phyloP scores from a whole-genome alignment of 2,329 filamentous ascomycete species.

The Hymenoscyphus scutula region DNA sequence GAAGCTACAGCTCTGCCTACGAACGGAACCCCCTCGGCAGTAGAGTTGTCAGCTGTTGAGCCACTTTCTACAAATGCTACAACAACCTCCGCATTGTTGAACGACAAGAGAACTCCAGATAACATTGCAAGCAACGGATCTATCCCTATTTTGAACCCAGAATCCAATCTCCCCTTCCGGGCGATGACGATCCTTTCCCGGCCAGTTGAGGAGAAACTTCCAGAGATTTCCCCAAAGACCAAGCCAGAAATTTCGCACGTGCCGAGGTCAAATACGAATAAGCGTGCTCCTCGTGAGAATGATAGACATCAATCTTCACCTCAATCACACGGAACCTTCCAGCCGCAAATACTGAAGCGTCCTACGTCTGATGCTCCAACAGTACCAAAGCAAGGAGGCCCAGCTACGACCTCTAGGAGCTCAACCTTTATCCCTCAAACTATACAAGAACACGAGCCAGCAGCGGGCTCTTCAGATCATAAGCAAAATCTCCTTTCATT shows the following conservation, averaged over 20 bases:
- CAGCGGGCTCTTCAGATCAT: slow-evolving; percentile 42
- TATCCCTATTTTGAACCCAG: slow-evolving; percentile 28
- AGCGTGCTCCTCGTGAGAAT: slow-evolving; percentile 2
- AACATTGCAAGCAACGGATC: slow-evolving; percentile 16
- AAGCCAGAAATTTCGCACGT: background rate
- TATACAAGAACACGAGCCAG: slow-evolving; percentile 38
- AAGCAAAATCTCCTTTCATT: slow-evolving; percentile 43
- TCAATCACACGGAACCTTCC: slow-evolving; percentile 43
- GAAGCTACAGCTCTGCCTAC: slow-evolving; percentile 28
- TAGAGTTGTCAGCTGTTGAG: slow-evolving; percentile 36
- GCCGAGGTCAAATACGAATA: slow-evolving; percentile 16
- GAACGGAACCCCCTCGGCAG: slow-evolving; percentile 31
- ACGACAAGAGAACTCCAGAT: slow-evolving; percentile 25
- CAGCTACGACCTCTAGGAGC: background rate
- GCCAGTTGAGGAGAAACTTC: slow-evolving; percentile 20
- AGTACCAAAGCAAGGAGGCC: slow-evolving; percentile 25
- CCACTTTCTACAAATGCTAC: slow-evolving; percentile 26
- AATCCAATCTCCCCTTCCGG: slow-evolving; percentile 31
- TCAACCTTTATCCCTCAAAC: slow-evolving; percentile 23
- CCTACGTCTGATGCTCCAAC: slow-evolving; percentile 41
- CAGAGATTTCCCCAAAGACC: slow-evolving; percentile 16
- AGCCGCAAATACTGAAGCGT: slow-evolving; percentile 53
- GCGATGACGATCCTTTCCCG: slow-evolving; percentile 32
- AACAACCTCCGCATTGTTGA: slow-evolving; percentile 22
- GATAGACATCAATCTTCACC: slow-evolving; percentile 2